Base-by-base conservation (phyloP, 306 rosid genomes). In the Oxytropis ochrocephala region DNA sequence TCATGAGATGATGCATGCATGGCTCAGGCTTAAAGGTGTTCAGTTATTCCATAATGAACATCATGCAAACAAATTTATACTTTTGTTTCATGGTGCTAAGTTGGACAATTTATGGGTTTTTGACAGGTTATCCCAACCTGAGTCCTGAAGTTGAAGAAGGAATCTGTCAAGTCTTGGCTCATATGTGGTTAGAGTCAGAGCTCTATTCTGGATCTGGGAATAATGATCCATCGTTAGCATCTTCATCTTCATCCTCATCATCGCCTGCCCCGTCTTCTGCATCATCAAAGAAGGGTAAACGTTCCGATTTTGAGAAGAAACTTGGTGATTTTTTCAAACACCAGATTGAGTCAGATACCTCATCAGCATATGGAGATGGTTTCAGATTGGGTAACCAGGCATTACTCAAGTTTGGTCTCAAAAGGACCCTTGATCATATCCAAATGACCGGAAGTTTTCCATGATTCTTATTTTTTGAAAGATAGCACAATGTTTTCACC, bases 1-100 rank as follows among this genome's bases (percentile, higher is more conserved):
- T 77, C 99, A 95, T 7, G 99, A 95, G 83, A 89, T 89, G 96
- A 95, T 95, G 99, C 99, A 95, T 72, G 99, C 93, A 12, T 95
- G 99, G 99, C 96, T 95, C 36, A 80, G 97, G 78, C 99, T 95
- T 68, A 95, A 89, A 81, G 99, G 99, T 92, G 54, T 65, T 67
- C 38, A 57, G 48, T 73, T 81, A 46, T 43, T 48, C 76, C 75
- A 6, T 49, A 52, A 56, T 36, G 30, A 67, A 14, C 8, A 12
- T 56, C 39, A 33, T 43, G 46, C 68, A n/a, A 59, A 30, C n/a
- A 41, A 44, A 41, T 12, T 38, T 19, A 46, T 27, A 27, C 17
- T 60, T 64, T 72, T 38, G n/a, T 72, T 75, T 54, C 56, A 33
- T 27, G 52, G 56, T 67, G 47, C 60, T 47, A 67, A 60, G 53